Evolutionary conservation across 2,329 filamentous ascomycete species (phyloP), one percentile per base, ranked within the genome.

Genomic region (Cordyceps tenuipes): DNA sequence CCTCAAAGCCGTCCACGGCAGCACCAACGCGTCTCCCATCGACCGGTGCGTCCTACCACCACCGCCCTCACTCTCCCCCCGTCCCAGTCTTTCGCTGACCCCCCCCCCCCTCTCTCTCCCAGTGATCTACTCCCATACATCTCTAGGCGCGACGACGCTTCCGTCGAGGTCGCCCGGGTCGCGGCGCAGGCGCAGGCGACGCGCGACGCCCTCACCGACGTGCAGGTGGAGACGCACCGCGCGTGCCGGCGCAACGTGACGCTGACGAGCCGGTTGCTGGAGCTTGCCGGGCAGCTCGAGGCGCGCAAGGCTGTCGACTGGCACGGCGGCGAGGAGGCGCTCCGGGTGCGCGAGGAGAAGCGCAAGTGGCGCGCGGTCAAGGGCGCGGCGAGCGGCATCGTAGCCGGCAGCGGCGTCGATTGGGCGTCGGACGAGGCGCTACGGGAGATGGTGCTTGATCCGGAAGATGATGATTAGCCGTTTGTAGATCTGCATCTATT

Each of bases 381-480:
- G 74, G 88, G 84, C 26, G 83, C 91, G 47, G 81, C 88, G n/a
- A 89, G 88, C 67, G 90, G 88, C 19, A 81, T 91, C 59, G 82
- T 96, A 51, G 89, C 85, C 5, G 90, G 89, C 3, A 95, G 90
- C 71, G 91, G 91, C 51, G 78, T 94, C 58, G 86, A 95, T 68
- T 96, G 91, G 91, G 85, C 84, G 13, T 77, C 81, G 46, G 85
- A 95, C 71, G 80, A 85, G 56, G 79, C 77, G 62, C 75, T 96
- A 63, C 79, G 82, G 61, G 82, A 84, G 55, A 78, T 93, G 62
- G 90, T 96, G 29, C 77, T 95, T 63, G 90, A 90, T 68, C 75
- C 78, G 12, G 84, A 87, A 63, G 72, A 73, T 63, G 76, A 78
- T 53, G 70, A 73, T 58, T 69, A 61, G 39, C 19, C 57, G 34